Percentiles rank a stretch among this genome's conserved stretches.
Evolutionary conservation across 1,284 basidiomycete genomes (phyloP).

Genomic region (Microbotryomycetes sp.): DNA sequence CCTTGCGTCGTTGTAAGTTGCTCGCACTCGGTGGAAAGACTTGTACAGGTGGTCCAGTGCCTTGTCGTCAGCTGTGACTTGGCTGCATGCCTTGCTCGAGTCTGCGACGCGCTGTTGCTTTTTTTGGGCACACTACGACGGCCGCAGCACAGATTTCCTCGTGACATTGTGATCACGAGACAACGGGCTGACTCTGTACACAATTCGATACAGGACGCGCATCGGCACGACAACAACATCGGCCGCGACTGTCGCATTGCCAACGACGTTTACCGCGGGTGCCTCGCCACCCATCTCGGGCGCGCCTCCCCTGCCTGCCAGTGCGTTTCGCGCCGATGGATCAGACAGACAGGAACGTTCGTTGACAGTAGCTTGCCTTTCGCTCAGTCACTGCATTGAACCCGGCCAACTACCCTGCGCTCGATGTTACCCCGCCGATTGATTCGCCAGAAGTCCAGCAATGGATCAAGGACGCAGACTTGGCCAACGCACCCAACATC

Average conservation of each 20-base stretch:
- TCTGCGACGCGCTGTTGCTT: background rate
- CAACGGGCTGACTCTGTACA: background rate
- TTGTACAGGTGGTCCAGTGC: background rate
- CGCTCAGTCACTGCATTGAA: constrained; percentile 16
- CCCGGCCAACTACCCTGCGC: constrained; percentile 53
- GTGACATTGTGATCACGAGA: background rate
- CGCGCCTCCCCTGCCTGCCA: constrained; percentile 57
- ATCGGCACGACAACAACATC: constrained; percentile 31
- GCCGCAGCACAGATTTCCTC: background rate
- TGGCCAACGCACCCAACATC: constrained; percentile 55
- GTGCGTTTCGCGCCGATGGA: constrained; percentile 47
- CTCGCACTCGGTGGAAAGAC: background rate
- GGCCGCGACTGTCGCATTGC: constrained; percentile 24
- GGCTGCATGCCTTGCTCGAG: background rate
- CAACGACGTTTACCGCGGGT: constrained; percentile 53
- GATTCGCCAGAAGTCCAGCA: constrained; percentile 51
- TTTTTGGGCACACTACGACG: background rate
- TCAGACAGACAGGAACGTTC: constrained; percentile 12
- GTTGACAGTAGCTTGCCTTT: too few species aligned
- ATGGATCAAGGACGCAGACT: constrained; percentile 68
- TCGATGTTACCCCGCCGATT: constrained; percentile 61
- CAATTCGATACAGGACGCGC: background rate
- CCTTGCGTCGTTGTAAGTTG: constrained; percentile 3
- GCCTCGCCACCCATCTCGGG: constrained; percentile 55
- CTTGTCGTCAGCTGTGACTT: background rate